Conservation (phyloP, 345 rosid genomes). For the Brassica nigra region DNA sequence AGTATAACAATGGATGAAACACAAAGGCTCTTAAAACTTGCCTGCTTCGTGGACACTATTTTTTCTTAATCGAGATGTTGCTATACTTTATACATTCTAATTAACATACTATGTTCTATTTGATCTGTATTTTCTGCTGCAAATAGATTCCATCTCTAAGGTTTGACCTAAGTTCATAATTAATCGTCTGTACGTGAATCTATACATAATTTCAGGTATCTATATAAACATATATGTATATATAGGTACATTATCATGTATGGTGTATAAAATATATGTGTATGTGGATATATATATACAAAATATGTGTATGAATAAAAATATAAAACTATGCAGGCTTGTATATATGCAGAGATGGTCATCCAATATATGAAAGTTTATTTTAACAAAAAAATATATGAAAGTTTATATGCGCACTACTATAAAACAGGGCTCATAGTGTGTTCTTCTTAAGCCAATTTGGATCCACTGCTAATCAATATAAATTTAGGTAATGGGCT, state of each 20-base stretch:
- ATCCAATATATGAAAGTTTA: neutral
- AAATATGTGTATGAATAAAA: neutral
- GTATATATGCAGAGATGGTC: neutral
- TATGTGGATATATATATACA: too few species aligned
- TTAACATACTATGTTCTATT: neutral
- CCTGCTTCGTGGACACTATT: slow-evolving; percentile 12
- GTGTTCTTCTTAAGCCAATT: neutral
- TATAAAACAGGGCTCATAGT: neutral
- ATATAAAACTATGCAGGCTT: neutral
- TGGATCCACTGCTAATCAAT: neutral
- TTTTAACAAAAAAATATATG: neutral
- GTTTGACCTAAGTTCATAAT: neutral
- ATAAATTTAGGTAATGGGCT: neutral
- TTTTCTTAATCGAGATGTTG: neutral
- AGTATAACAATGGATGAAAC: neutral
- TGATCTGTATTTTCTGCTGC: neutral
- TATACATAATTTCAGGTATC: neutral
- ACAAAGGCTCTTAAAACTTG: slow-evolving; percentile 8
- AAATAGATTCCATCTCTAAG: neutral
- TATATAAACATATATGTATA: neutral
- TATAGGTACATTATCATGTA: neutral
- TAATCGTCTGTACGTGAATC: neutral
- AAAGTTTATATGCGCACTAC: neutral
- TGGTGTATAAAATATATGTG: too few species aligned
- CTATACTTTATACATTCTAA: neutral